Conservation (phyloP, 2,329 filamentous ascomycete species). For the Talaromyces sp. region DNA sequence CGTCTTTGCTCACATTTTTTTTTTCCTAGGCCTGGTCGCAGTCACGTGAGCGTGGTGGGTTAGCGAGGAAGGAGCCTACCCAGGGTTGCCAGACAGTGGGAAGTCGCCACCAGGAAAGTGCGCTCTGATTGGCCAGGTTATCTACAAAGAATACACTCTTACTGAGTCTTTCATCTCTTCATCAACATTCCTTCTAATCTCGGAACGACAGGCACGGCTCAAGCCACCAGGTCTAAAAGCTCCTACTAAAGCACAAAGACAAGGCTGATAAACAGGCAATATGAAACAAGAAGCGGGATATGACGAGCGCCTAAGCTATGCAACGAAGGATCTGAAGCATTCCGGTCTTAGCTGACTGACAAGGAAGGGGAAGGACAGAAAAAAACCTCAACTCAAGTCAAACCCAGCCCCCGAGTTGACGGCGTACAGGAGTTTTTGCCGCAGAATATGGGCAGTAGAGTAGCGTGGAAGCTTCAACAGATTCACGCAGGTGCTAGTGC, state of each 20-base stretch:
- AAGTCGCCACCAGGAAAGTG: not conserved
- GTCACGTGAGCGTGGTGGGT: conserved; percentile 13
- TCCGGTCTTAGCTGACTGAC: not conserved
- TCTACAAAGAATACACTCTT: not conserved
- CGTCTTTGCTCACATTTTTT: conserved; percentile 7
- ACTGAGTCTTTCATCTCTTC: not conserved
- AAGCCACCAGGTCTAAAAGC: not conserved
- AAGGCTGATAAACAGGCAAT: not conserved
- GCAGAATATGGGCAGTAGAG: conserved; percentile 60
- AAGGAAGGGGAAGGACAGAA: not conserved
- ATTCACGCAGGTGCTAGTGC: conserved; percentile 94
- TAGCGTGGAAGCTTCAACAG: conserved; percentile 89
- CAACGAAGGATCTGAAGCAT: conserved; percentile 20
- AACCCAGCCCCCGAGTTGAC: conserved; percentile 89
- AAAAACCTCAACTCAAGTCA: conserved; percentile 57
- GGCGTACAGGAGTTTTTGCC: conserved; percentile 82
- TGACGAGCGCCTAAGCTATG: conserved; percentile 31
- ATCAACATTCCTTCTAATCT: not conserved
- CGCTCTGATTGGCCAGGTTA: conserved; percentile 10
- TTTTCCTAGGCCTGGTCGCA: not conserved
- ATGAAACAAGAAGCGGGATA: conserved; percentile 10
- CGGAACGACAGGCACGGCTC: not conserved
- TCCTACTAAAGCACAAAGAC: not conserved
- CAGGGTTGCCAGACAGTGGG: not conserved
- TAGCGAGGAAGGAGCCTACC: conserved; percentile 9